These are phyloP conservation scores for Yamadazyma taylorii DNA, from an alignment of 1,139 yeast species.

Conservation along the genomic window DNA sequence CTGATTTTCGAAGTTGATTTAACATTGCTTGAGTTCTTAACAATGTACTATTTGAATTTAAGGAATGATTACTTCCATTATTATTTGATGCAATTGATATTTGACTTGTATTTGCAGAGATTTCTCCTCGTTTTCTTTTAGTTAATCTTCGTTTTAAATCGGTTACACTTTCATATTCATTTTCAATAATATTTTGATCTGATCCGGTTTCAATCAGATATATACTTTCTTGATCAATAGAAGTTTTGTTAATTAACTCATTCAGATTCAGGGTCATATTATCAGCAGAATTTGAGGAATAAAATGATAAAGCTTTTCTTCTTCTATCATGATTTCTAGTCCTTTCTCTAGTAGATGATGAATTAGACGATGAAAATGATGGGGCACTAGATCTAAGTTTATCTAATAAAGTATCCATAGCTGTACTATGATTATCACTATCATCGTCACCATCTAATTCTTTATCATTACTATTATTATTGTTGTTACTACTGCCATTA, in stretches of 20 bases:
- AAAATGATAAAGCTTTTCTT: constrained; percentile 37
- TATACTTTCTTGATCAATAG: neutral
- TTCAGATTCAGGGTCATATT: too few relatives aligned
- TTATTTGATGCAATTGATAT: neutral
- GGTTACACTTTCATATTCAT: constrained; percentile 43
- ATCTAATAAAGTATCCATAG: constrained; percentile 40
- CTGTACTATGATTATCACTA: constrained; percentile 22
- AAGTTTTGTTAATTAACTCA: too few relatives aligned
- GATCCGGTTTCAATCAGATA: constrained; percentile 2
- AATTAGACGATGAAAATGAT: constrained; percentile 17
- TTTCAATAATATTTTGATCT: constrained; percentile 9
- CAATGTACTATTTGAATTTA: constrained; percentile 29
- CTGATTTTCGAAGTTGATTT: constrained; percentile 27
- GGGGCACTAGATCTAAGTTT: constrained; percentile 37
- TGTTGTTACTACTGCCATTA: constrained; percentile 10
- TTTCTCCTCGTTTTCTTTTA: constrained; percentile 26
- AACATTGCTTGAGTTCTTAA: constrained; percentile 47
- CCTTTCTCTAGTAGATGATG: constrained; percentile 16
- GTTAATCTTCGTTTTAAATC: constrained; percentile 40
- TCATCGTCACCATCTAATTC: constrained; percentile 12
- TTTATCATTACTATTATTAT: constrained; percentile 13
- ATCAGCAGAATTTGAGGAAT: constrained; percentile 27
- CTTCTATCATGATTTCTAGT: constrained; percentile 25
- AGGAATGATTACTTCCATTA: constrained; percentile 14
- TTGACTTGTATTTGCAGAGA: constrained; percentile 9